Conservation (phyloP, 768 basidiomycete species). For the Suillus bovinus region DNA sequence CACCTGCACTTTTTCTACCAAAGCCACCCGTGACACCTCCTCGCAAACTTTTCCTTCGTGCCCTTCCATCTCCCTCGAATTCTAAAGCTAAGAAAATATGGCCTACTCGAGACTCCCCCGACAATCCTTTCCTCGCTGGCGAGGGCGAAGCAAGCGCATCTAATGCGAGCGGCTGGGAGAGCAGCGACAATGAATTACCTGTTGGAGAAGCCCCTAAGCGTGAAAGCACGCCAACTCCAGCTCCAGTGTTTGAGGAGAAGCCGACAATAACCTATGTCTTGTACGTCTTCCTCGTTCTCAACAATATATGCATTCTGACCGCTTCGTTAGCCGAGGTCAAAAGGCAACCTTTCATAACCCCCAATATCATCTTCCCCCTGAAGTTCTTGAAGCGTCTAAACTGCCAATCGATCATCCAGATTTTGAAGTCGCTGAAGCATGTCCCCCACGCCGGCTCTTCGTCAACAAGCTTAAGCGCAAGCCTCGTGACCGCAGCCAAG, state of each 20-base stretch:
- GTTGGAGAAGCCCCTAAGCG: constrained; percentile 34
- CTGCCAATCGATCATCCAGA: constrained; percentile 66
- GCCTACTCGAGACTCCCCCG: constrained; percentile 60
- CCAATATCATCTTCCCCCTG: constrained; percentile 51
- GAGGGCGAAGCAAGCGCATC: constrained; percentile 27
- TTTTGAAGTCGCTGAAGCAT: constrained; percentile 56
- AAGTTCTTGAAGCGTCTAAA: constrained; percentile 41
- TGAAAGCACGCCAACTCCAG: constrained; percentile 38
- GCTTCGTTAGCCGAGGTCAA: constrained; percentile 60
- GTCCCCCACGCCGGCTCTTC: constrained; percentile 61
- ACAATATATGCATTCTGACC: not conserved
- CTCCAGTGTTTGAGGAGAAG: constrained; percentile 46
- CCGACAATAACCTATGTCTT: constrained; percentile 73
- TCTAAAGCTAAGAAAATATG: constrained; percentile 35
- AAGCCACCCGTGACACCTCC: constrained; percentile 27
- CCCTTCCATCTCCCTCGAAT: constrained; percentile 28
- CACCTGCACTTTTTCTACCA: constrained; percentile 11
- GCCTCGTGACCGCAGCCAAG: constrained; percentile 25
- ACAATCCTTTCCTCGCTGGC: constrained; percentile 68
- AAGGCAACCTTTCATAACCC: constrained; percentile 65
- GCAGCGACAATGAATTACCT: constrained; percentile 37
- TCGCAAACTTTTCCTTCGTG: constrained; percentile 23
- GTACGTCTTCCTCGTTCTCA: constrained; percentile 42
- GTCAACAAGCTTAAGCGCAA: constrained; percentile 34
- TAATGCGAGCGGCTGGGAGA: constrained; percentile 29